phyloP scores from a whole-genome alignment of 257 asterid species.

The Gynochthodes officinalis region DNA sequence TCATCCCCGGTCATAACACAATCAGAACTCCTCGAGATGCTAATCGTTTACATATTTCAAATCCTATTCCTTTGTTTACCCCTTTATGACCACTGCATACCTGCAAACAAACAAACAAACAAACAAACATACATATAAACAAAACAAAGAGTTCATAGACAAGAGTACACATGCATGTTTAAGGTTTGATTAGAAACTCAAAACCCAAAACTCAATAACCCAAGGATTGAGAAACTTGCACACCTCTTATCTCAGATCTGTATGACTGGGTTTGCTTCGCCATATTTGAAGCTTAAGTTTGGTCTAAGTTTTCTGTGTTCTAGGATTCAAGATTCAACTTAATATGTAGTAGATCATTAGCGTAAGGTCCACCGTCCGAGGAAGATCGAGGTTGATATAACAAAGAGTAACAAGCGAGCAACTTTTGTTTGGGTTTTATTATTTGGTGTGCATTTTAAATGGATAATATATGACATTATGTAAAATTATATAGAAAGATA shows the following conservation, averaged over 20 bases:
- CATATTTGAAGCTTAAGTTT: neutral
- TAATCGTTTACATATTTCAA: slow-evolving; percentile 30
- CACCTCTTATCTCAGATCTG: neutral
- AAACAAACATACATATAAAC: neutral
- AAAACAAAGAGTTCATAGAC: neutral
- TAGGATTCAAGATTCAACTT: too few species aligned
- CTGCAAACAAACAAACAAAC: slow-evolving; percentile 9
- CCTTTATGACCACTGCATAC: slow-evolving; percentile 36
- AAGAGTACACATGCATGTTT: neutral
- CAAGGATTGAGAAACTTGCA: neutral
- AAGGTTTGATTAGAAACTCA: neutral
- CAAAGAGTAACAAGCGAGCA: too few species aligned
- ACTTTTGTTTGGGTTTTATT: too few species aligned
- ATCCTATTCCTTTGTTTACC: slow-evolving; percentile 41
- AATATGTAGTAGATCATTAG: too few species aligned
- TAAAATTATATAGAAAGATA: too few species aligned
- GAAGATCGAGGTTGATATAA: too few species aligned
- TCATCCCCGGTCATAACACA: slow-evolving; percentile 32
- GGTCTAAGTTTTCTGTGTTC: neutral
- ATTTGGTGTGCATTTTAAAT: too few species aligned
- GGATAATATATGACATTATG: too few species aligned
- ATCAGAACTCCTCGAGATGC: slow-evolving; percentile 23
- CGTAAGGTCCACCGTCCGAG: too few species aligned
- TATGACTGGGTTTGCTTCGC: neutral
- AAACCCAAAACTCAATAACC: neutral